Conservation (phyloP, 179 eudicot genomes). For the Actinidia chinensis region DNA sequence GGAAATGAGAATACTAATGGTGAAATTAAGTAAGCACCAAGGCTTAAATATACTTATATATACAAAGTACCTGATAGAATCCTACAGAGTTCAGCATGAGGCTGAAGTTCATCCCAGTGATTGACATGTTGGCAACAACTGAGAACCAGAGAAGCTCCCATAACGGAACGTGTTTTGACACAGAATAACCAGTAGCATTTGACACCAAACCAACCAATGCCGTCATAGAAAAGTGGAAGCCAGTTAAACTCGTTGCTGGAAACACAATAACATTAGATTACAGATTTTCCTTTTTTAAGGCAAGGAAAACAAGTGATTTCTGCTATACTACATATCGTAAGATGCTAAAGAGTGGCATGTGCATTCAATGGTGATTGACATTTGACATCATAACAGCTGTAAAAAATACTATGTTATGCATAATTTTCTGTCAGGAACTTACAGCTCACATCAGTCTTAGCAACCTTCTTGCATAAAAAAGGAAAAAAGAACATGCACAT, state of each 20-base stretch:
- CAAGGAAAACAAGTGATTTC: not conserved
- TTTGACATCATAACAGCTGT: not conserved
- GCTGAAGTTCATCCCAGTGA: slow-evolving; percentile 63
- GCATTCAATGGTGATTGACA: not conserved
- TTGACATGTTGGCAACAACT: slow-evolving; percentile 64
- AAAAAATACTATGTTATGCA: not conserved
- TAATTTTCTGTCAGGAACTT: not conserved
- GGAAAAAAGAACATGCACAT: no score
- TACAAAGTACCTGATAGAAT: slow-evolving; percentile 47
- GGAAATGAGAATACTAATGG: not conserved
- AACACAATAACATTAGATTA: not conserved
- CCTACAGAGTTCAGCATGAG: slow-evolving; percentile 68
- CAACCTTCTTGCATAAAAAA: not conserved
- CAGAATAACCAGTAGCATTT: slow-evolving; percentile 67
- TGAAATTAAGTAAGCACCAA: not conserved
- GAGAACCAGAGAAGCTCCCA: slow-evolving; percentile 86
- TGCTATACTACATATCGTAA: not conserved
- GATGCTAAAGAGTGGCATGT: not conserved
- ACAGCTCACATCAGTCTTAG: not conserved
- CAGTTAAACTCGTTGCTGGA: slow-evolving; percentile 58
- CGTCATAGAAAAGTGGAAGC: slow-evolving; percentile 65
- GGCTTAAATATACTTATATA: not conserved
- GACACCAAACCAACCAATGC: slow-evolving; percentile 69
- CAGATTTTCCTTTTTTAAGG: not conserved
- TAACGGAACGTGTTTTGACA: slow-evolving; percentile 63